A percentile compares a stretch with the other conserved stretches of the same genome.
Conservation (phyloP, 73 alveolate genomes). For the Paramecium primaurelia region DNA sequence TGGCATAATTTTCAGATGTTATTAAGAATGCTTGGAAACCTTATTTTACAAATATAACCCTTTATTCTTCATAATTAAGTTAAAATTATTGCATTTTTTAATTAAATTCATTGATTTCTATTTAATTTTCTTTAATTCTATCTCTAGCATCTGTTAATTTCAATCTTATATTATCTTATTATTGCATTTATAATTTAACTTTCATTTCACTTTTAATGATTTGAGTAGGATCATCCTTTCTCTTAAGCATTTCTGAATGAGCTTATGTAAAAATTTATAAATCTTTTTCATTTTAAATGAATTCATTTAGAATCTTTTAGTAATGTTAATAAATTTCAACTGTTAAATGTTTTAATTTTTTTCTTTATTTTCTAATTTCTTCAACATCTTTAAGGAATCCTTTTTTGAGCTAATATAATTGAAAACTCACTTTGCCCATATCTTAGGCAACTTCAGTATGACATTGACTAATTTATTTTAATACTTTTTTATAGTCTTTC, state of each 20-base stretch:
- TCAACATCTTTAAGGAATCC: background rate
- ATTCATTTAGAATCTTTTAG: background rate
- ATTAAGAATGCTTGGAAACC: background rate
- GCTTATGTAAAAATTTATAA: background rate
- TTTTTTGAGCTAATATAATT: background rate
- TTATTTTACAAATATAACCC: background rate
- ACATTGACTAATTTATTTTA: background rate
- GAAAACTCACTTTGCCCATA: background rate
- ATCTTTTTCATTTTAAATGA: background rate
- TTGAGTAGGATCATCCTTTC: conserved; percentile 24
- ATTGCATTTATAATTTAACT: background rate
- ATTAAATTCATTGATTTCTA: background rate
- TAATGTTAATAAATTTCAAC: background rate
- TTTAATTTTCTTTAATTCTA: conserved; percentile 16
- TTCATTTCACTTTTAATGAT: conserved; percentile 33
- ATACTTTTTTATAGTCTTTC: conserved; percentile 10
- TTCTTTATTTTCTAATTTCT: conserved; percentile 25
- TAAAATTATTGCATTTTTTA: background rate
- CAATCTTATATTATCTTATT: background rate
- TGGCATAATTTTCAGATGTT: background rate
- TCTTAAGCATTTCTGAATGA: background rate
- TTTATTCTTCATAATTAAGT: background rate
- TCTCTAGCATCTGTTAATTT: conserved; percentile 17
- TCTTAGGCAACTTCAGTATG: background rate
- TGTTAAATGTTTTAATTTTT: background rate